Conservation (phyloP, 2,329 filamentous ascomycete species). For the Diplodia mutila region DNA sequence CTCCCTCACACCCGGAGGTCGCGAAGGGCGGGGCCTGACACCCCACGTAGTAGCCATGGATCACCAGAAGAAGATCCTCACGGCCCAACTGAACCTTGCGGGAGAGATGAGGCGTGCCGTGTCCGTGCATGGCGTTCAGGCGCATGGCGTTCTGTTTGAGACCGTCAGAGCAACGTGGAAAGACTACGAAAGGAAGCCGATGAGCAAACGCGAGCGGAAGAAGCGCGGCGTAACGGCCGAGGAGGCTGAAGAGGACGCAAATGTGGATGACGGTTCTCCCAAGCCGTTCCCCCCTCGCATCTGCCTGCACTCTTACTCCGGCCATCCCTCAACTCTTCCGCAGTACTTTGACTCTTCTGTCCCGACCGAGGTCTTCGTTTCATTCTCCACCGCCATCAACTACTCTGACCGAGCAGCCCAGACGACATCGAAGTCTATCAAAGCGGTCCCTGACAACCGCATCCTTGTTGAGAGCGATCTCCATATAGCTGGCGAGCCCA, state of each 20-base stretch:
- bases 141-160: conserved; percentile 72
- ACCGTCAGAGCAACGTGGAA: conserved; percentile 69
- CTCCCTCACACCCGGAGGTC: conserved; percentile 67
- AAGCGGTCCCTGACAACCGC: conserved; percentile 73
- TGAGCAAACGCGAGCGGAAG: conserved; percentile 62
- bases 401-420: conserved; percentile 57
- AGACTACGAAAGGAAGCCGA: conserved; percentile 66
- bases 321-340: conserved; percentile 71
- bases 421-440: conserved; percentile 66
- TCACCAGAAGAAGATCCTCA: conserved; percentile 70
- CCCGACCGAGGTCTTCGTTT: conserved; percentile 81
- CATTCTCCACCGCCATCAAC: conserved; percentile 85
- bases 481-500: conserved; percentile 76
- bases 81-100: conserved; percentile 71
- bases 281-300: conserved; percentile 82
- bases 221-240: conserved; percentile 11
- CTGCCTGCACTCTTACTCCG: conserved; percentile 93
- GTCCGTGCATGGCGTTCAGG: conserved; percentile 75
- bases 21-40: conserved; percentile 70
- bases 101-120: conserved; percentile 68
- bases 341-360: conserved; percentile 76
- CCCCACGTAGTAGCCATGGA: conserved; percentile 68
- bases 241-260: conserved; percentile 19
- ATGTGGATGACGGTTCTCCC: conserved; percentile 30
- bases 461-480: conserved; percentile 90